Base-by-base conservation (phyloP, 495 filamentous ascomycete species). In the Elasticomyces elasticus region DNA sequence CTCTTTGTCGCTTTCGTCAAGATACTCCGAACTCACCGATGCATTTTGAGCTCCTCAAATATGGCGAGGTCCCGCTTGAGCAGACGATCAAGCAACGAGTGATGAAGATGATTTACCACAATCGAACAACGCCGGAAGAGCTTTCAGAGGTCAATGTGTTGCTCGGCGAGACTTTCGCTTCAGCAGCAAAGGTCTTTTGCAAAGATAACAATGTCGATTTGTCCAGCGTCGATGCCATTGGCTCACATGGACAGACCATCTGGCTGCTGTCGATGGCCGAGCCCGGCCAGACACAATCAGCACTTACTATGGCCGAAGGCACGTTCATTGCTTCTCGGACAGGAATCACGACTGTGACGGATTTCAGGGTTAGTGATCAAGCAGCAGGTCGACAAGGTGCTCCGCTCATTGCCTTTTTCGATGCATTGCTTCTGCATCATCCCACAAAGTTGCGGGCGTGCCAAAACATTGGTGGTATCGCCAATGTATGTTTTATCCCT, bases 391-490 rank as follows among this genome's bases (percentile, higher is more conserved):
- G 72, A 24, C 72, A 75, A 64, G 72, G 72, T 23, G 72, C 72
- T 7, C 72, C 72, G n/a, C 65, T 74, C 22, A 70, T 75, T 57
- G 72, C 71, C 27, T 72, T 75, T 58, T 71, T 74, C 52, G 62
- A 62, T 28, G 54, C 73, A 1, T 60, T 80, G 9, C 55, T 80
- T 13, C 67, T 80, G 22, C 75, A 77, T 44, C 76, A 80, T 49
- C 77, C 76, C 6, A 78, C 71, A 12, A 79, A 78, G 60, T 55
- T 75, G 2, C 74, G 76, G 42, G 73, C 72, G 10, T 80, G 76
- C 59, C 77, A 81, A 64, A 81, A 81, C 59, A 79, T 80, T 55
- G 76, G 78, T 50, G 76, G 77, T 7, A 80, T 80, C 37, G 76
- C 73, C 33, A 81, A 81, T 57, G 74, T 80, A 24, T 80, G 75